Conservation (phyloP, 2,329 filamentous ascomycete species). For the Cadophora gregata region DNA sequence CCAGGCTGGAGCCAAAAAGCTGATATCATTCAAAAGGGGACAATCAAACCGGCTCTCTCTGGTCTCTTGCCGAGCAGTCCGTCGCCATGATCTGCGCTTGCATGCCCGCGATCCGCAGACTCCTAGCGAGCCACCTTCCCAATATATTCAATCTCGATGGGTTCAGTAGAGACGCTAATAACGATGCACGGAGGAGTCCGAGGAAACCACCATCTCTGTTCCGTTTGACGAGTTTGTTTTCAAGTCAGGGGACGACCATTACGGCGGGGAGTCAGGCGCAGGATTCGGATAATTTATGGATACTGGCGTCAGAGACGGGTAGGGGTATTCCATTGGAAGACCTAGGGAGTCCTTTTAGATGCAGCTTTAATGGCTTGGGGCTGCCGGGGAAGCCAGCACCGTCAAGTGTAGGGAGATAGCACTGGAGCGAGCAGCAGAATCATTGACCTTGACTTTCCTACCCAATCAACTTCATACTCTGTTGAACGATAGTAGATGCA, state of each 20-base stretch:
- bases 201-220: background rate
- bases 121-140: background rate
- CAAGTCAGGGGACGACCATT: background rate
- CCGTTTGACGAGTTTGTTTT: background rate
- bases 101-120: background rate
- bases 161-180: background rate
- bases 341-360: background rate
- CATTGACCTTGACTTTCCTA: too few relatives aligned
- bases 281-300: background rate
- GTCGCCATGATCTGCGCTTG: background rate
- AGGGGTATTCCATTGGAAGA: background rate
- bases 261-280: background rate
- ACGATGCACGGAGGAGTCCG: background rate
- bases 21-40: background rate
- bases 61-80: constrained; percentile 3
- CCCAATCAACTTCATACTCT: too few relatives aligned
- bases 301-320: background rate
- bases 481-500: too few relatives aligned
- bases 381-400: too few relatives aligned
- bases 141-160: background rate
- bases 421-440: too few relatives aligned
- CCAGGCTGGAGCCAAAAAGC: background rate
- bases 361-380: background rate
- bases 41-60: background rate
- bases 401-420: background rate